Base-by-base conservation (phyloP, 495 filamentous ascomycete species). In the Aspergillus saccharolyticus region DNA sequence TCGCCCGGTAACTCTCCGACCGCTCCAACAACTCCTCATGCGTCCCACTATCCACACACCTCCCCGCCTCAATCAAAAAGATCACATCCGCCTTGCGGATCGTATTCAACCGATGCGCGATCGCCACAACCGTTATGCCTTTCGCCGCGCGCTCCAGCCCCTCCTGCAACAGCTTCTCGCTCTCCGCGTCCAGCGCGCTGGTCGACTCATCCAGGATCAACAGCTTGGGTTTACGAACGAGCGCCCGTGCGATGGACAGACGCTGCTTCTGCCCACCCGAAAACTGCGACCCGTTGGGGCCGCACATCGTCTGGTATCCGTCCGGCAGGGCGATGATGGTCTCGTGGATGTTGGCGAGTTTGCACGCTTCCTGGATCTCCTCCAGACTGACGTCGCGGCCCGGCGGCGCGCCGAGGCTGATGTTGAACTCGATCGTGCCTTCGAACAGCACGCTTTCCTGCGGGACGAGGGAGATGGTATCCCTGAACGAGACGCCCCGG, bases 131-230 rank as follows among this genome's bases (percentile, higher is more conserved):
- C 0, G 86, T 91, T 21, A 90, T 87, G 17, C 85, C 88, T 53
- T 83, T 80, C 7, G 80, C 71, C 12, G 83, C 80, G 42, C 77
- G 66, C 57, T 85, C 83, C 52, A 92, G 78, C 1, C 85, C 86
- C 25, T 78, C 77, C 66, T 90, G 87, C 16, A 93, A 78, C 42
- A 86, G 69, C 61, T 79, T 79, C 74, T 94, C 89, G 24, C 81
- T 83, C 69, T 89, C 81, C 10, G 83, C 83, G 59, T 94, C 89
- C 39, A 91, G 72, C 14, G 83, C 83, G 43, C 78, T 82, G 4
- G 89, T 92, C 1, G 89, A 86, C 70, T 94, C 89, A 62, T 92
- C 89, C 3, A 92, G 74, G 22, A 94, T 70, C 57, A 92, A 66
- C 24, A 92, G 73, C 42, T 76, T 71, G 3, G 89, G 88, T 43